These are phyloP conservation scores for Tulasnella sp. DNA, from an alignment of 768 basidiomycete species.

Conservation along the genomic window DNA sequence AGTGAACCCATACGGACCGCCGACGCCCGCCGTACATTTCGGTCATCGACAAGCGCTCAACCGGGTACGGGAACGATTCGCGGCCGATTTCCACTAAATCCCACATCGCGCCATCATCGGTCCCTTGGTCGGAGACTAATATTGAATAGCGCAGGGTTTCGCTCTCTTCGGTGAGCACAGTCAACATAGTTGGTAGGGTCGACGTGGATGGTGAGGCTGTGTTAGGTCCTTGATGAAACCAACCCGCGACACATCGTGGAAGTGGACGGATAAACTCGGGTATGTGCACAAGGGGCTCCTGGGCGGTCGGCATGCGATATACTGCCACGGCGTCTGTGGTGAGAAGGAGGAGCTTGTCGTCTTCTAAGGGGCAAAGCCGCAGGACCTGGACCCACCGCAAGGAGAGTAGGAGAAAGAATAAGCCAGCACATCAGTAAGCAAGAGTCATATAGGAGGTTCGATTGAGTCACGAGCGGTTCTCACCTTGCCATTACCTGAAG, in stretches of 20 bases:
- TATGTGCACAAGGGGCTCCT: background rate
- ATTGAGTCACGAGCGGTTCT: background rate
- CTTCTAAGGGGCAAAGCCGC: background rate
- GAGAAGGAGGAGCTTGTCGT: constrained; percentile 9
- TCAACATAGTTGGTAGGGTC: constrained; percentile 4
- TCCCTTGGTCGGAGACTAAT: background rate
- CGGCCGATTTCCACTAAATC: background rate
- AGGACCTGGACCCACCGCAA: constrained; percentile 15
- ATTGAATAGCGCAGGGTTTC: constrained; percentile 12
- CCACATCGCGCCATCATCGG: background rate
- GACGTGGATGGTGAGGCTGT: constrained; percentile 11
- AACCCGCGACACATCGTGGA: background rate
- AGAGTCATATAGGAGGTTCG: constrained; percentile 13
- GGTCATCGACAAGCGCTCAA: constrained; percentile 26
- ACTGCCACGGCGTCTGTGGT: constrained; percentile 19
- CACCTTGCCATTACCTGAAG: constrained; percentile 8
- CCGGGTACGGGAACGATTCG: constrained; percentile 21
- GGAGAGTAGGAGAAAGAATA: background rate
- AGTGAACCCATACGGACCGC: constrained; percentile 28
- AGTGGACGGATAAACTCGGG: constrained; percentile 20
- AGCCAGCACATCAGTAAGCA: background rate
- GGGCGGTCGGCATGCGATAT: constrained; percentile 17
- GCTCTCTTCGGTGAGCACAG: constrained; percentile 15
- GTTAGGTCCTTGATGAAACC: constrained; percentile 10
- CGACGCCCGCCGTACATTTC: constrained; percentile 22